Evolutionary conservation across 805 yeast genomes (phyloP), one percentile per base, ranked within the genome.

Genomic region (Blastobotrys attinorum): DNA sequence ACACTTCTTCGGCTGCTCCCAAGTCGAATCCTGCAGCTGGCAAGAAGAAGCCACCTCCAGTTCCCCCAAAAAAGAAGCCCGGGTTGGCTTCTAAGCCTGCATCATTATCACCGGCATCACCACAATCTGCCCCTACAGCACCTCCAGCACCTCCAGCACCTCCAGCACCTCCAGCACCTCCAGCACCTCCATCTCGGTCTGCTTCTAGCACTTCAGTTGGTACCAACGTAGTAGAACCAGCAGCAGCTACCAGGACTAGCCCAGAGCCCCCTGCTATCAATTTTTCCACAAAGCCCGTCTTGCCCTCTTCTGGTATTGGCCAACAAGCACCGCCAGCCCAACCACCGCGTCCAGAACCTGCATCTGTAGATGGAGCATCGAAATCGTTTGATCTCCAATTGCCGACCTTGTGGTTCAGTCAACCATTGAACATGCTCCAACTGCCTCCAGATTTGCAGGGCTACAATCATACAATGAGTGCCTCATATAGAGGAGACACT

Each of bases 381-480:
- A 41, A 44, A 27, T 33, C 43, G 25, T 52, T 52, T 35, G 55
- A 56, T 39, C 44, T 51, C 29, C 49, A 53, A 37, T 45, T 56
- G 20, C 40, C 39, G 13, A 47, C 53, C 3, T 45, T 45, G 17
- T 57, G 60, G 60, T 57, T 54, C 32, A 47, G 53, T 4, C 51
- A 42, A 8, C 54, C 54, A 15, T 22, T 40, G 22, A 38, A 33
- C 20, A 36, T 47, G 25, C 27, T 56, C 23, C 47, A 44, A n/a
- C 45, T 56, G 22, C 66, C 67, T 1, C 36, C 52, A 2, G 55
- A 49, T 18, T 44, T 60, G 31, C 37, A 45, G 33, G 59, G 61
- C n/a, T 38, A 48, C 29, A 46, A 61, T 40, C 46, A 49, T 44
- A 44, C 53, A 4, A 46, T 43, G 39, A 40, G 59, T 34, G 37